phyloP scores from a whole-genome alignment of 2,329 filamentous ascomycete species.

The Tolypocladium sp. region DNA sequence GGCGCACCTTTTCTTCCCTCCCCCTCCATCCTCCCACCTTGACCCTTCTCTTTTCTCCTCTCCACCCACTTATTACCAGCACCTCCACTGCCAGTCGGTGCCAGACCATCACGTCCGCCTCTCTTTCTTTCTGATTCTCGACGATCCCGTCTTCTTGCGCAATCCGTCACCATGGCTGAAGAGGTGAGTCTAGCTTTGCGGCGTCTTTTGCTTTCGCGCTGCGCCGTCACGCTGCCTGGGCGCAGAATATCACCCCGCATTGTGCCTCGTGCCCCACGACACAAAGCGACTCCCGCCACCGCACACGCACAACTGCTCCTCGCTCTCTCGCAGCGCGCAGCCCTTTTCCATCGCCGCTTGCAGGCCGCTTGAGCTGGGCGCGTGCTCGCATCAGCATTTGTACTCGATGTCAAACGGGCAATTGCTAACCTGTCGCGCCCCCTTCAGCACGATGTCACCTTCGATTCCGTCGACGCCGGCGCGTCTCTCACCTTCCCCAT shows the following conservation, averaged over 20 bases:
- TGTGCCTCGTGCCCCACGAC: constrained; percentile 27
- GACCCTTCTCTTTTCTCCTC: constrained; percentile 10
- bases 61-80: constrained; percentile 11
- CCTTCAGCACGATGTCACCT: constrained; percentile 57
- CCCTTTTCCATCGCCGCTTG: neutral
- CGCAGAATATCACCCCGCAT: constrained; percentile 39
- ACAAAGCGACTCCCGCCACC: constrained; percentile 6
- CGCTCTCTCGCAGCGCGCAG: constrained; percentile 4
- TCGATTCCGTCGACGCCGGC: constrained; percentile 93
- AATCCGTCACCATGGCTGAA: constrained; percentile 49
- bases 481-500: constrained; percentile 90
- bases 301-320: constrained; percentile 3
- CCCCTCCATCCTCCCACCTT: constrained; percentile 17
- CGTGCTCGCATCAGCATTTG: neutral
- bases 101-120: constrained; percentile 11
- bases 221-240: constrained; percentile 8
- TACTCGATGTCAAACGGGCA: neutral
- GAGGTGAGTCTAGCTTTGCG: constrained; percentile 35
- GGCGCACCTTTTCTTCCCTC: constrained; percentile 14
- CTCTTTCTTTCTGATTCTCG: constrained; percentile 10
- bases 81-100: constrained; percentile 12
- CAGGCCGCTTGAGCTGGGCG: neutral
- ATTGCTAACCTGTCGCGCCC: neutral
- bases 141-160: constrained; percentile 24
- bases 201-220: constrained; percentile 10